Evolutionary conservation across 2,329 filamentous ascomycete genomes (phyloP), one percentile per base, ranked within the genome.

Genomic region (Huntiella decipiens): DNA sequence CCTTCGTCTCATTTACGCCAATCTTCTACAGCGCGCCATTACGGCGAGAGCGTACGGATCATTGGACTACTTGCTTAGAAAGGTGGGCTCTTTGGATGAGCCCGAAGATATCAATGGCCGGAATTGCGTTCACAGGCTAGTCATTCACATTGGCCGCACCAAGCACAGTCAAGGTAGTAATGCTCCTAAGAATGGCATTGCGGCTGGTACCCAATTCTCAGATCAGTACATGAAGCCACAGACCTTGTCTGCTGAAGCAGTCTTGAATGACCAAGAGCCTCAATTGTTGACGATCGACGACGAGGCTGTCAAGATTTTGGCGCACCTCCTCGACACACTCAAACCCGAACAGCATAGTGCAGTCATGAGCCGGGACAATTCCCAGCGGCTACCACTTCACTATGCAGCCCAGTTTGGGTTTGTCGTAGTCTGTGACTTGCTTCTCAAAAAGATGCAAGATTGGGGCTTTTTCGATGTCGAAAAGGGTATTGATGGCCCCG

Each of bases 391-490:
- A 11, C 86, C 88, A 1, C 68, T 96, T 8, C 88, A 96, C 59
- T 95, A 95, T 57, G 86, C 86, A 2, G 88, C 91, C 0, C 86
- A 96, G 58, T 94, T 92, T 57, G 91, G 91, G 2, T 86, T 95
- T 54, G 82, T 91, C 3, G 74, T 85, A n/a, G 79, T 95, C 7
- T 94, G 85, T 56, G 73, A 93, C 57, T 70, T 87, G 17, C 73
- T 96, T 53, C 87, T 95, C 64, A 77, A 79, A 52, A 79, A 81
- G 55, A 87, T 98, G 77, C 82, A 88, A 57, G 71, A 77, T 17
- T 96, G 88, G 88, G 74, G 73, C 12, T 78, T 92, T 54, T 94
- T 94, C 56, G 73, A 93, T 55, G 77, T 87, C 22, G 74, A 77
- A 33, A 70, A 85, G 51, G 87, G 87, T 7, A 92, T 98, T 43